Evolutionary conservation across 2,329 filamentous ascomycete genomes (phyloP).

Genomic region (Fusarium mangiferae): DNA sequence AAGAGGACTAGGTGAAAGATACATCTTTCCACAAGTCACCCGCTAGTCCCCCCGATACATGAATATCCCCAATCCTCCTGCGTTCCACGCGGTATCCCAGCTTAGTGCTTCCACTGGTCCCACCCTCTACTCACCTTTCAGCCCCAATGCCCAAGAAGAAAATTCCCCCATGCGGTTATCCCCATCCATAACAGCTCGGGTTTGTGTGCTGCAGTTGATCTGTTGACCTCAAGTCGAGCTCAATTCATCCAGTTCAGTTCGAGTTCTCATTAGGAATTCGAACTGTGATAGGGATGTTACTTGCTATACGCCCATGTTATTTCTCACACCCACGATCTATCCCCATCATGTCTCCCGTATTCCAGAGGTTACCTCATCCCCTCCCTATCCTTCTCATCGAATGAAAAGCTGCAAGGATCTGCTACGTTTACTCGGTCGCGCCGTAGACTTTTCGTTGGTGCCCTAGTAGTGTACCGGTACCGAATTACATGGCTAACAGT

Average conservation of each 20-base stretch:
- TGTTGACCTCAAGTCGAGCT: conserved; percentile 19
- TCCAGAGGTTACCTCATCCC: conserved; percentile 33
- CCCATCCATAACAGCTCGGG: conserved; percentile 33
- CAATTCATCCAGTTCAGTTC: neutral
- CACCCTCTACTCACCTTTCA: conserved; percentile 37
- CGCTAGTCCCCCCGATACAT: conserved; percentile 37
- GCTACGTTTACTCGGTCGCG: conserved; percentile 39
- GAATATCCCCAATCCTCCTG: conserved; percentile 34
- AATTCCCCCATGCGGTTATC: conserved; percentile 38
- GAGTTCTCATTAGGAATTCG: neutral
- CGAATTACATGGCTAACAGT: conserved; percentile 27
- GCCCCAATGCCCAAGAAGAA: conserved; percentile 39
- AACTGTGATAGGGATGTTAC: neutral
- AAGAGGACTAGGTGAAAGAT: neutral
- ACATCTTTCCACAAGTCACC: conserved; percentile 1
- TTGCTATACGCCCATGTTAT: conserved; percentile 6
- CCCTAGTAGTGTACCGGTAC: conserved; percentile 21
- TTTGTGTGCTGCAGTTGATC: conserved; percentile 11
- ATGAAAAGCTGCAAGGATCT: conserved; percentile 39
- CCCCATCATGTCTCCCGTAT: conserved; percentile 19
- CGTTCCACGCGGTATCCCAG: conserved; percentile 40
- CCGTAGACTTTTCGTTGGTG: conserved; percentile 42
- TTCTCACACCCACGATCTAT: neutral
- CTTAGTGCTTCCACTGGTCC: conserved; percentile 12
- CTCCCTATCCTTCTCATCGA: conserved; percentile 18